Percentiles rank a stretch among this genome's conserved stretches.
Evolutionary conservation across 192 early-diverging fungal species (phyloP).

Genomic region (Podochytrium sp.): DNA sequence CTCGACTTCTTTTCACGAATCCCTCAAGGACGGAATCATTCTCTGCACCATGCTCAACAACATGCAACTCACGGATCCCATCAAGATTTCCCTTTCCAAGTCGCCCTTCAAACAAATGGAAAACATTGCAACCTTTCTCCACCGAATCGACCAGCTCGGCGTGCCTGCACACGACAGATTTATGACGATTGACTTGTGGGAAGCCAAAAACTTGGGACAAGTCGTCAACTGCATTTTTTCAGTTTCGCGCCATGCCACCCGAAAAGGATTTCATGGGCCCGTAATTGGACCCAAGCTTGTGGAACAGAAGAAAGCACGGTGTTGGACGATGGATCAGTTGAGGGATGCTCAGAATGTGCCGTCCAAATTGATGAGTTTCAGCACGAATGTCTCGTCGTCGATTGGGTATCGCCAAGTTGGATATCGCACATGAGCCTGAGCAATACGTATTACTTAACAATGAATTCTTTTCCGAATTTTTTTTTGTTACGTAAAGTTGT

Average conservation of each 20-base stretch:
- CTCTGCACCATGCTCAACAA: conserved; percentile 55
- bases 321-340: conserved; percentile 48
- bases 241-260: conserved; percentile 66
- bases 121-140: conserved; percentile 39
- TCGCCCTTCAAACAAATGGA: conserved; percentile 45
- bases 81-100: conserved; percentile 29
- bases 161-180: conserved; percentile 69
- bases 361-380: conserved; percentile 27
- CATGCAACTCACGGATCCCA: not conserved
- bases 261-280: conserved; percentile 61
- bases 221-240: conserved; percentile 71
- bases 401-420: conserved; percentile 40
- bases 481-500: no score
- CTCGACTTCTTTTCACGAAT: conserved; percentile 49
- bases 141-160: conserved; percentile 40
- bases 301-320: conserved; percentile 46
- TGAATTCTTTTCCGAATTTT: no score
- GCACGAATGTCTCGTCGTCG: not conserved
- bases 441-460: no score
- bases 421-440: no score
- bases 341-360: conserved; percentile 44
- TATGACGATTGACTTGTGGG: conserved; percentile 76
- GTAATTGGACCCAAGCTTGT: conserved; percentile 48
- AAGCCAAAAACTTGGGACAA: conserved; percentile 68
- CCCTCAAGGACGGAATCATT: conserved; percentile 69